A percentile compares a stretch with the other conserved stretches of the same genome.
These are phyloP conservation scores for Zychaea mexicana DNA, from an alignment of 371 early-diverging fungal species.

Conservation along the genomic window DNA sequence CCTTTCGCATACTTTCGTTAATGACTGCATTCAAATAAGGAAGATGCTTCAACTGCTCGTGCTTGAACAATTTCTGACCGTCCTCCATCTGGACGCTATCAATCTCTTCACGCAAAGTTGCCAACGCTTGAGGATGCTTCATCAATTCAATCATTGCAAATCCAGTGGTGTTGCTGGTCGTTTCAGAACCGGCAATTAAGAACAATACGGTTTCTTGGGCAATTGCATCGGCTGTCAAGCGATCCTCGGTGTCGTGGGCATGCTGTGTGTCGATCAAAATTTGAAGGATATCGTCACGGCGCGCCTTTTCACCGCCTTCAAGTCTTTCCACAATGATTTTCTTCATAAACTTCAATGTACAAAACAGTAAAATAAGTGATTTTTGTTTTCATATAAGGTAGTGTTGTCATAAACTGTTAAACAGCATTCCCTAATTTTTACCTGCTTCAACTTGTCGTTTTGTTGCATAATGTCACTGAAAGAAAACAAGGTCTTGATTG, in stretches of 20 bases:
- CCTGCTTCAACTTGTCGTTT: background rate
- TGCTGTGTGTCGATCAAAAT: slow-evolving; percentile 32
- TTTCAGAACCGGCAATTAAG: slow-evolving; percentile 46
- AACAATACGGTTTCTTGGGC: slow-evolving; percentile 37
- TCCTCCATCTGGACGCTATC: slow-evolving; percentile 17
- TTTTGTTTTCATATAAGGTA: too few relatives aligned
- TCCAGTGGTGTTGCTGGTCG: slow-evolving; percentile 37
- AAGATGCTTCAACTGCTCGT: slow-evolving; percentile 33
- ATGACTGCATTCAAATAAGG: slow-evolving; percentile 43
- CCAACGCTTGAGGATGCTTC: slow-evolving; percentile 22
- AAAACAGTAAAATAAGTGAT: background rate
- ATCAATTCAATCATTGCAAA: slow-evolving; percentile 35
- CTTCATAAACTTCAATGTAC: slow-evolving; percentile 36
- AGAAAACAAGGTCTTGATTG: background rate
- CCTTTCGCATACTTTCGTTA: slow-evolving; percentile 37
- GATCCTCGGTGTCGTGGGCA: slow-evolving; percentile 26
- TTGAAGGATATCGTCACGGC: slow-evolving; percentile 46
- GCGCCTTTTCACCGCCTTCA: slow-evolving; percentile 4
- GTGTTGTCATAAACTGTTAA: too few relatives aligned
- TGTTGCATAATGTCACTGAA: background rate
- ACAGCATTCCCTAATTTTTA: too few relatives aligned
- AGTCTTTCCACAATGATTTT: slow-evolving; percentile 31
- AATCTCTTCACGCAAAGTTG: slow-evolving; percentile 31
- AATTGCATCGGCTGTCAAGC: slow-evolving; percentile 29
- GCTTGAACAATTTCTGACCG: slow-evolving; percentile 17